A percentile compares a stretch with the other conserved stretches of the same genome.
Evolutionary conservation across 2,329 filamentous ascomycete genomes (phyloP).

Genomic region (Monosporascus sp.): DNA sequence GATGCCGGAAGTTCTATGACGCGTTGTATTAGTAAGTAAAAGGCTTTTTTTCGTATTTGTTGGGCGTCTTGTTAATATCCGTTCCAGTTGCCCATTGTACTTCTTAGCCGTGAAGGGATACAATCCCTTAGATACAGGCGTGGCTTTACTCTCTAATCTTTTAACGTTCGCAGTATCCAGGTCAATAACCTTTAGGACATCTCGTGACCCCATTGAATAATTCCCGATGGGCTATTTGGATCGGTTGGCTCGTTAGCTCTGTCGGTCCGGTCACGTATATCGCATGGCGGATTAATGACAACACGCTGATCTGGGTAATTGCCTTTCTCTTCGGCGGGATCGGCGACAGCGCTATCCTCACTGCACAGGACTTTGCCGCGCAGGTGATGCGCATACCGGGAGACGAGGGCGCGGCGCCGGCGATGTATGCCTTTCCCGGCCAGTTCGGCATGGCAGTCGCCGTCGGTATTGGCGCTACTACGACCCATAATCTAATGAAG

Average conservation of each 20-base stretch:
- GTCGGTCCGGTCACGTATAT: slow-evolving; percentile 10
- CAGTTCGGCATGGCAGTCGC: slow-evolving; percentile 37
- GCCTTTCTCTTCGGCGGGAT: slow-evolving; percentile 31
- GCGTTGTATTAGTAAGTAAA: slow-evolving; percentile 19
- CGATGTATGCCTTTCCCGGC: slow-evolving; percentile 37
- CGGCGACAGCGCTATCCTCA: slow-evolving; percentile 33
- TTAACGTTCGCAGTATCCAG: slow-evolving; percentile 24
- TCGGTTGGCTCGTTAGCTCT: slow-evolving; percentile 27
- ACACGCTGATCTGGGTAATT: slow-evolving; percentile 28
- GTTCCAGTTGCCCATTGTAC: slow-evolving; percentile 27
- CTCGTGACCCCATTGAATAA: slow-evolving; percentile 26
- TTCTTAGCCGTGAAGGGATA: slow-evolving; percentile 30
- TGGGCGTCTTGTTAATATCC: background rate
- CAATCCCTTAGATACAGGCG: slow-evolving; percentile 27
- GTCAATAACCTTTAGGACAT: slow-evolving; percentile 22
- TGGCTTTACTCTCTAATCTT: slow-evolving; percentile 29
- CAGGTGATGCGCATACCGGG: slow-evolving; percentile 32
- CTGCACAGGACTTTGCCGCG: slow-evolving; percentile 33
- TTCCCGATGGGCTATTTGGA: slow-evolving; percentile 33
- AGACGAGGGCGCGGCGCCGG: slow-evolving; percentile 32
- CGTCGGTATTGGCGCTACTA: slow-evolving; percentile 34
- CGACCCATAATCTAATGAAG: slow-evolving; percentile 37
- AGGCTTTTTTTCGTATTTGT: background rate
- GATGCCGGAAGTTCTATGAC: slow-evolving; percentile 14
- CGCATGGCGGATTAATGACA: slow-evolving; percentile 16